phyloP scores from a whole-genome alignment of 1,139 yeast genomes.

The Yamadazyma buinensis region DNA sequence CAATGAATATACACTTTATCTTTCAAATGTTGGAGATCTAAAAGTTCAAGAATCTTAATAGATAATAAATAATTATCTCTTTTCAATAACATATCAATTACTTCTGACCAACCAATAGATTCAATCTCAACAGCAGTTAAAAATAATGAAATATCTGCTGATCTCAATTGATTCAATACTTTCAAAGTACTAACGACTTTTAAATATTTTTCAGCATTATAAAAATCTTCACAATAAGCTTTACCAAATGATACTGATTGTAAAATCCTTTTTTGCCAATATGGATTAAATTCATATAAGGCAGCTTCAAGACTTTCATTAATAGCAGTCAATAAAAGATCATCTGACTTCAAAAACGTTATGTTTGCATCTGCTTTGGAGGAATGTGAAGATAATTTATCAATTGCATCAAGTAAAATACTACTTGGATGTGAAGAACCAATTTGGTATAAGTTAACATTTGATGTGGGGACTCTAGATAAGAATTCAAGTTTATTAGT shows the following conservation, averaged over 20 bases:
- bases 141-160: slow-evolving; percentile 62
- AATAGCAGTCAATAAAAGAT: slow-evolving; percentile 58
- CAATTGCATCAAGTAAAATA: slow-evolving; percentile 77
- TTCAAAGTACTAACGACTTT: slow-evolving; percentile 56
- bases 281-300: slow-evolving; percentile 67
- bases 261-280: slow-evolving; percentile 75
- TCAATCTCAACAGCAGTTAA: slow-evolving; percentile 56
- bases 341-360: slow-evolving; percentile 52
- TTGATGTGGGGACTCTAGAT: slow-evolving; percentile 56
- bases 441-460: slow-evolving; percentile 65
- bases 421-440: slow-evolving; percentile 87
- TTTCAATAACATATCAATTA: slow-evolving; percentile 56
- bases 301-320: slow-evolving; percentile 73
- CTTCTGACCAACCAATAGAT: slow-evolving; percentile 46
- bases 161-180: slow-evolving; percentile 66
- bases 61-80: slow-evolving; percentile 65
- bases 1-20: slow-evolving; percentile 68
- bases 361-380: slow-evolving; percentile 82
- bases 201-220: slow-evolving; percentile 60
- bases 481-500: slow-evolving; percentile 57
- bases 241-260: slow-evolving; percentile 89
- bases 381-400: slow-evolving; percentile 63
- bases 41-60: slow-evolving; percentile 53
- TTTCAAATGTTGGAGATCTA: slow-evolving; percentile 43
- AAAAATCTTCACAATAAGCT: slow-evolving; percentile 44